Evolutionary conservation across 768 basidiomycete species (phyloP).

Genomic region (Lactarius evosmus): DNA sequence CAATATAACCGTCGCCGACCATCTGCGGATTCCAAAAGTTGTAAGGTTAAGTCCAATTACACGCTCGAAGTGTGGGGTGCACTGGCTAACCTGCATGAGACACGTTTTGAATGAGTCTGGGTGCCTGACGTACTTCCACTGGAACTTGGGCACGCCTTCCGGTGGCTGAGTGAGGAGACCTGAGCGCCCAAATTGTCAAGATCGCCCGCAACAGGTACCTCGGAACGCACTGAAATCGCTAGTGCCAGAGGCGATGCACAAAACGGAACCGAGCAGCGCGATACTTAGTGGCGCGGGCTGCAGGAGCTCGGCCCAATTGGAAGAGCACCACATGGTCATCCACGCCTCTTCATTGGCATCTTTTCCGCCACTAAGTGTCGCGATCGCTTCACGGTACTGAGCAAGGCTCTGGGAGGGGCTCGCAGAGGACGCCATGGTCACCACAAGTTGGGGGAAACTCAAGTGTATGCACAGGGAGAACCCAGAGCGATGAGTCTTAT

Average conservation of each 20-base stretch:
- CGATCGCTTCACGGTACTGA: conserved; percentile 1
- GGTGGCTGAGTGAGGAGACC: neutral
- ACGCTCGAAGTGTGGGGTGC: neutral
- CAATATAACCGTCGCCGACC: conserved; percentile 19
- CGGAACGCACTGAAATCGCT: conserved; percentile 11
- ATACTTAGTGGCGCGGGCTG: conserved; percentile 22
- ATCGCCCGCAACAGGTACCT: neutral
- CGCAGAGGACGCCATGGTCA: neutral
- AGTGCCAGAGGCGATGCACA: conserved; percentile 18
- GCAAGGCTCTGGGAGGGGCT: neutral
- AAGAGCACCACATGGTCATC: conserved; percentile 23
- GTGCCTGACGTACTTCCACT: conserved; percentile 17
- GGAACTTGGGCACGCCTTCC: neutral
- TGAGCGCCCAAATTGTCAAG: neutral
- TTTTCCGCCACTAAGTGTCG: neutral
- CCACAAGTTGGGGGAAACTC: neutral
- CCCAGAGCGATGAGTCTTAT: neutral
- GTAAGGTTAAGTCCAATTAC: neutral
- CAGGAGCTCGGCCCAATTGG: conserved; percentile 25
- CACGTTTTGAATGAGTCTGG: conserved; percentile 25
- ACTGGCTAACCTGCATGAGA: conserved; percentile 10
- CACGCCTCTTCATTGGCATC: conserved; percentile 1
- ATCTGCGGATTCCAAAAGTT: neutral
- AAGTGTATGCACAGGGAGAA: neutral
- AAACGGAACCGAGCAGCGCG: conserved; percentile 16